These are phyloP conservation scores for Alternaria arbusti DNA, from an alignment of 2,329 filamentous ascomycete genomes.

Conservation along the genomic window DNA sequence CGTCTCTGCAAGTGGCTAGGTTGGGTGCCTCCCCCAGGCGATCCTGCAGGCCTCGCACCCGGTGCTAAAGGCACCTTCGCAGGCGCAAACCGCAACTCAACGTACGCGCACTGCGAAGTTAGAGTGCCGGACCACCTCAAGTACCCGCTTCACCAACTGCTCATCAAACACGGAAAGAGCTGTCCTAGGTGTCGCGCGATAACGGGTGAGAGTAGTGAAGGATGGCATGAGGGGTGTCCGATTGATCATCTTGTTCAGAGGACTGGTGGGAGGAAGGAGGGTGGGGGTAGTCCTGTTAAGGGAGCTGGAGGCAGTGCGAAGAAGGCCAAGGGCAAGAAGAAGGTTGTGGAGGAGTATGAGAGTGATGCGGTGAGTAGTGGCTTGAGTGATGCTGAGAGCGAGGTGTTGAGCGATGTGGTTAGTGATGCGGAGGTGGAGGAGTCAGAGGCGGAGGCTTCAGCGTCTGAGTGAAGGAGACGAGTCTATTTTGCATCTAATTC, in stretches of 20 bases:
- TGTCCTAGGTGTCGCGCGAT: slow-evolving; percentile 67
- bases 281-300: slow-evolving; percentile 20
- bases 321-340: slow-evolving; percentile 22
- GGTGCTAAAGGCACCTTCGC: slow-evolving; percentile 50
- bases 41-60: slow-evolving; percentile 39
- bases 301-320: slow-evolving; percentile 12
- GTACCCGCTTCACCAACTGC: slow-evolving; percentile 66
- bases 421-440: slow-evolving; percentile 35
- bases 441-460: slow-evolving; percentile 6
- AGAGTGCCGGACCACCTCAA: slow-evolving; percentile 67
- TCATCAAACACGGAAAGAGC: slow-evolving; percentile 67
- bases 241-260: slow-evolving; percentile 68
- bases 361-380: slow-evolving; percentile 33
- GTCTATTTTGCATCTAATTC: not conserved
- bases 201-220: slow-evolving; percentile 65
- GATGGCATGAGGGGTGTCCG: slow-evolving; percentile 69
- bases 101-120: slow-evolving; percentile 66
- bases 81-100: slow-evolving; percentile 57
- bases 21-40: slow-evolving; percentile 61
- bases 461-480: not conserved
- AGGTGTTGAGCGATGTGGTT: slow-evolving; percentile 30
- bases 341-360: slow-evolving; percentile 25
- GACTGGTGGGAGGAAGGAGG: slow-evolving; percentile 61
- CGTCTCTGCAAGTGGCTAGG: slow-evolving; percentile 67
- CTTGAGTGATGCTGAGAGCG: slow-evolving; percentile 17